Base-by-base conservation (phyloP, 1,284 basidiomycete species). In the Boletus smithii region DNA sequence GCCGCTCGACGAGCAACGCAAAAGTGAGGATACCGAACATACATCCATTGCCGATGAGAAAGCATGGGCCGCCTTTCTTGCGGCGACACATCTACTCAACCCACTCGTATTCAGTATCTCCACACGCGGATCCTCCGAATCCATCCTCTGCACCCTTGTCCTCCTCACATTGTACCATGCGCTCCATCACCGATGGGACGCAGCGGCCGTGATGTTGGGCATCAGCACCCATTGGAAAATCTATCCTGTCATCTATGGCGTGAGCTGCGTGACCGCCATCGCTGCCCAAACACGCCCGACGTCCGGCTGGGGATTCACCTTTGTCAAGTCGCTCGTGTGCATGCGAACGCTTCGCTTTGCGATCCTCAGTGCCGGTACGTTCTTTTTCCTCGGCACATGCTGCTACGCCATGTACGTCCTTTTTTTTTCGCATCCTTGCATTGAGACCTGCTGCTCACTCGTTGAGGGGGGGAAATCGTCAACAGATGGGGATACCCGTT, bases 21-120 rank as follows among this genome's bases (percentile, higher is more conserved):
- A 48, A 18, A n/a, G 13, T n/a, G 16, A 9, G n/a, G 32, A 42
- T 8, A 4, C 33, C 11, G 34, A 41, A 8, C 16, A 37, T 4
- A 33, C 29, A 1, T 7, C 22, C 39, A 24, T 6, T 13, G 14
- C 34, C 16, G 34, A 47, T 16, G 23, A 37, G 32, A 48, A 49
- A 5, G 11, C 46, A 24, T 48, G 54, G 53, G 80, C 85, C 7
- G 74, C 77, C 4, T 54, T 82, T n/a, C 78, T 81, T 48, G 75
- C 76, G 22, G 69, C 83, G 1, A 60, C 83, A 4, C 79, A 97
- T 55, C 83, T 97, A 2, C 75, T 98, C 51, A 98, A 95, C 67
- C 95, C 95, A 0, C 80, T 99, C 59, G 89, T 95, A 1, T 90
- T 97, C 60, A 90, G 93, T 55, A 98, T 99, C 57, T 95, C 94